Evolutionary conservation across 768 basidiomycete species (phyloP).

Genomic region (Leucocoprinus leucothites): DNA sequence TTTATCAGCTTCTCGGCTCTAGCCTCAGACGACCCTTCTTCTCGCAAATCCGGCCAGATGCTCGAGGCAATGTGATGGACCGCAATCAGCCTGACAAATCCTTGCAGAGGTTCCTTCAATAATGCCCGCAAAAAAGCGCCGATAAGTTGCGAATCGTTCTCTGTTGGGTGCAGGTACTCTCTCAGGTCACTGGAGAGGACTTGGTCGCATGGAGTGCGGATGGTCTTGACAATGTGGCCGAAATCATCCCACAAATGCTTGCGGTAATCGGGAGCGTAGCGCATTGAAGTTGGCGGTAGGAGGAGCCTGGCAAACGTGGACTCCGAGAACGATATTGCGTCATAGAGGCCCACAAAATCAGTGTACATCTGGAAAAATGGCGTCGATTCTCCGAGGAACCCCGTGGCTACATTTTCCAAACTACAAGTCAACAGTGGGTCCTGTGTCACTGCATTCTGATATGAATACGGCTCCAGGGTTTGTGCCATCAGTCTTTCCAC

Average conservation of each 20-base stretch:
- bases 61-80: constrained; percentile 76
- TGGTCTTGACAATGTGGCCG: constrained; percentile 57
- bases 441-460: constrained; percentile 15
- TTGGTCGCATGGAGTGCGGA: constrained; percentile 48
- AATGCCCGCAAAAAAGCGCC: constrained; percentile 63
- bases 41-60: constrained; percentile 65
- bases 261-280: constrained; percentile 80
- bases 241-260: constrained; percentile 83
- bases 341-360: constrained; percentile 88
- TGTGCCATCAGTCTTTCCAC: constrained; percentile 59
- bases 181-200: constrained; percentile 51
- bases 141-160: constrained; percentile 58
- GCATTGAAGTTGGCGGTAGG: constrained; percentile 72
- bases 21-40: constrained; percentile 26
- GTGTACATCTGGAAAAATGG: constrained; percentile 96
- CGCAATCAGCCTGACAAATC: constrained; percentile 65
- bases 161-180: constrained; percentile 72
- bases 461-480: constrained; percentile 54
- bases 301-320: constrained; percentile 71
- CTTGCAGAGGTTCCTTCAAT: constrained; percentile 39
- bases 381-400: constrained; percentile 60
- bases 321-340: constrained; percentile 86
- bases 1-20: constrained; percentile 45
- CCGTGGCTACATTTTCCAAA: constrained; percentile 53
- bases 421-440: constrained; percentile 17